Percentiles rank a stretch among this genome's conserved stretches.
These are phyloP conservation scores for Jimgerdemannia flammicorona DNA, from an alignment of 192 early-diverging fungal species.

Conservation along the genomic window DNA sequence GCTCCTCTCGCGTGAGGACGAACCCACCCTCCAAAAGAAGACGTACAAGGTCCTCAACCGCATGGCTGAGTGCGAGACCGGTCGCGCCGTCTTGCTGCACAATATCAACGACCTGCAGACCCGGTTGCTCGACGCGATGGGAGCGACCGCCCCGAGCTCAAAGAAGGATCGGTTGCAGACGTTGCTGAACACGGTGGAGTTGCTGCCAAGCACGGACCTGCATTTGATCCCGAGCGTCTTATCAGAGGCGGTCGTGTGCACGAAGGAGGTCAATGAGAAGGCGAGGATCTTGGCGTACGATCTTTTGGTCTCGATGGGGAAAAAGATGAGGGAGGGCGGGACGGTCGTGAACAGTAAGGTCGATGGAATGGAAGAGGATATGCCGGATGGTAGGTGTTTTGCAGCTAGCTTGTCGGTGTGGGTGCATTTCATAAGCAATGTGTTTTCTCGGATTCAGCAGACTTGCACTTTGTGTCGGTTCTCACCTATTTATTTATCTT, in stretches of 20 bases:
- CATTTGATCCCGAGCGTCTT: slow-evolving; percentile 85
- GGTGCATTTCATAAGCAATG: slow-evolving; percentile 4
- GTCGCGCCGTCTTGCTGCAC: slow-evolving; percentile 35
- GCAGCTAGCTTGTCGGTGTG: background rate
- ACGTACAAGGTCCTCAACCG: slow-evolving; percentile 86
- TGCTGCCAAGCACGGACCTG: slow-evolving; percentile 61
- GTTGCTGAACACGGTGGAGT: slow-evolving; percentile 60
- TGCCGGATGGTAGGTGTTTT: slow-evolving; percentile 33
- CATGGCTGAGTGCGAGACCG: slow-evolving; percentile 43
- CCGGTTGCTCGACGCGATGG: slow-evolving; percentile 70
- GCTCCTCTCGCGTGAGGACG: slow-evolving; percentile 55
- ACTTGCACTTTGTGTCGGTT: background rate
- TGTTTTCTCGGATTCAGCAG: slow-evolving; percentile 22
- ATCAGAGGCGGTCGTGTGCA: slow-evolving; percentile 88
- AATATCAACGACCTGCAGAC: slow-evolving; percentile 58
- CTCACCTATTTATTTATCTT: background rate
- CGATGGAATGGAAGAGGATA: slow-evolving; percentile 26
- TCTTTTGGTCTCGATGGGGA: slow-evolving; percentile 83
- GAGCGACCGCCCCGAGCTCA: slow-evolving; percentile 61
- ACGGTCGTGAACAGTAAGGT: slow-evolving; percentile 31
- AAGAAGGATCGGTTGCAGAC: slow-evolving; percentile 77
- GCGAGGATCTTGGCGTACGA: slow-evolving; percentile 80
- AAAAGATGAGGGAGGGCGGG: slow-evolving; percentile 80
- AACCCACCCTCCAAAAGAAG: slow-evolving; percentile 88
- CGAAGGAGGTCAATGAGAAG: slow-evolving; percentile 93